These are phyloP conservation scores for Russula emetica DNA, from an alignment of 768 basidiomycete species.

Conservation along the genomic window DNA sequence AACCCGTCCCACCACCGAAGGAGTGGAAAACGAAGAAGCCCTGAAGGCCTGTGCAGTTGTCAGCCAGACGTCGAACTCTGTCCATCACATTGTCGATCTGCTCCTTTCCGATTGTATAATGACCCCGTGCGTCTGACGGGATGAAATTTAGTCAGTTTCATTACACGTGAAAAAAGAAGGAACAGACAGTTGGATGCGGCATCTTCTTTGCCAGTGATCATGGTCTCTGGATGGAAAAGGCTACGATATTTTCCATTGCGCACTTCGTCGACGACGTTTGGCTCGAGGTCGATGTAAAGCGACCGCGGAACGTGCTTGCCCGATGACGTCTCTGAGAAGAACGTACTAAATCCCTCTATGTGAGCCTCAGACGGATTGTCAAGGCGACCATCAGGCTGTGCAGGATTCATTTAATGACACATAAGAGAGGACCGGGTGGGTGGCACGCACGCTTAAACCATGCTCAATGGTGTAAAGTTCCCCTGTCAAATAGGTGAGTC, in stretches of 20 bases:
- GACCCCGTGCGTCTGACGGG: constrained; percentile 85
- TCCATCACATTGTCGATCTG: constrained; percentile 97
- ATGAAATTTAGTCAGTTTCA: background rate
- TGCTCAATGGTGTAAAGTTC: constrained; percentile 99
- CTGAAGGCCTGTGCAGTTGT: constrained; percentile 97
- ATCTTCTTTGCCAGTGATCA: constrained; percentile 98
- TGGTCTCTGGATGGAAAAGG: constrained; percentile 98
- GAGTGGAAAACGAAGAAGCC: constrained; percentile 99
- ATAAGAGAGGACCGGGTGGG: constrained; percentile 20
- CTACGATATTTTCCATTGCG: constrained; percentile 92
- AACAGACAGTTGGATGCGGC: constrained; percentile 95
- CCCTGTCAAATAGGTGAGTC: constrained; percentile 49
- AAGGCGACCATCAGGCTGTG: constrained; percentile 91
- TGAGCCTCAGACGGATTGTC: constrained; percentile 68
- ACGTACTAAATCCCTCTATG: constrained; percentile 94
- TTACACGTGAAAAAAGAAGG: background rate
- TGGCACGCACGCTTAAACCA: constrained; percentile 79
- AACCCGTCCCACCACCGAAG: constrained; percentile 99
- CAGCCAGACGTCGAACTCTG: constrained; percentile 91
- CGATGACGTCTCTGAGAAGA: constrained; percentile 96
- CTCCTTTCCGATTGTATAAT: constrained; percentile 99
- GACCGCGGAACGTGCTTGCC: constrained; percentile 98
- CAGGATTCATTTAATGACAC: constrained; percentile 27
- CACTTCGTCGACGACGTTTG: constrained; percentile 97
- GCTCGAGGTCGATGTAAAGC: constrained; percentile 95